These are phyloP conservation scores for Phytopythium litorale DNA, from an alignment of 352 stramenopile species.

Conservation along the genomic window DNA sequence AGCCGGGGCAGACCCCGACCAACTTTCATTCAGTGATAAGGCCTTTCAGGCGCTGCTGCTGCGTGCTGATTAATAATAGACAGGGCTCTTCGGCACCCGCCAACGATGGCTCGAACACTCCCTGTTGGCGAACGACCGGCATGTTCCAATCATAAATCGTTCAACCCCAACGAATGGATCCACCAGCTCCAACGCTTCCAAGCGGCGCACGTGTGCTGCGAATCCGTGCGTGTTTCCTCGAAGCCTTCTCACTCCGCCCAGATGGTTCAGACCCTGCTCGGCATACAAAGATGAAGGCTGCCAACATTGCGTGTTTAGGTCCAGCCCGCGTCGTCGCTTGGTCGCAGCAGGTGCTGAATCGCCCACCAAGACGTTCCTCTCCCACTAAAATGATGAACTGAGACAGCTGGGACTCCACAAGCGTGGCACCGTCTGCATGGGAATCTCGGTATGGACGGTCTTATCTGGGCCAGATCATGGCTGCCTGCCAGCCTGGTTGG, in stretches of 20 bases:
- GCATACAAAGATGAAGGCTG: neutral
- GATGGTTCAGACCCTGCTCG: neutral
- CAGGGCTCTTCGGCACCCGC: too few species aligned
- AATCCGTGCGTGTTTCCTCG: neutral
- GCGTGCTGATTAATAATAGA: too few species aligned
- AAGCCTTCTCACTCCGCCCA: neutral
- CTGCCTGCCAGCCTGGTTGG: neutral
- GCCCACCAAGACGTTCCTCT: neutral
- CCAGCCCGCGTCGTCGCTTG: neutral
- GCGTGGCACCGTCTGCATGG: neutral
- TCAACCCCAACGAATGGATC: too few species aligned
- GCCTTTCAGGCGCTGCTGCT: too few species aligned
- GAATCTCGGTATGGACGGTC: neutral
- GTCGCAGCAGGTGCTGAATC: neutral
- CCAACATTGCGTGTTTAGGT: constrained; percentile 1
- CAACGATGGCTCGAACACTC: too few species aligned
- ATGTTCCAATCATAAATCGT: too few species aligned
- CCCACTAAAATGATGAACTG: neutral
- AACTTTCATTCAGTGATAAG: too few species aligned
- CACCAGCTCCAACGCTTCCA: neutral
- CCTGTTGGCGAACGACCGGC: too few species aligned
- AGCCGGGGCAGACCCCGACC: too few species aligned
- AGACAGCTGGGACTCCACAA: neutral
- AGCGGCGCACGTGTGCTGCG: neutral
- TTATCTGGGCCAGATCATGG: neutral